phyloP scores from a whole-genome alignment of 1,284 basidiomycete species.

The Phenoliferia sp. region DNA sequence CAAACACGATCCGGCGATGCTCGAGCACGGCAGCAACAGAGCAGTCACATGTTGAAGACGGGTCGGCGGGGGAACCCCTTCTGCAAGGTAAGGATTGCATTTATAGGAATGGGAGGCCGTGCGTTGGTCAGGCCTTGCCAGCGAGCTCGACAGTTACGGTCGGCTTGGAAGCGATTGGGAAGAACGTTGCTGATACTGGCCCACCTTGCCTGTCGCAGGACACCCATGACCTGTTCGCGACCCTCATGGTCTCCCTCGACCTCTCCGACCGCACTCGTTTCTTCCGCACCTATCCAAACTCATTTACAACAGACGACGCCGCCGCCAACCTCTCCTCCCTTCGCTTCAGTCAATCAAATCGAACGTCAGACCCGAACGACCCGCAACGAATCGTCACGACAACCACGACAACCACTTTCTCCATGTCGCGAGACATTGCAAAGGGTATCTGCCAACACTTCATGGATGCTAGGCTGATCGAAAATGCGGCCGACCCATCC shows the following conservation, averaged over 20 bases:
- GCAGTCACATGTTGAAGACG: slow-evolving; percentile 38
- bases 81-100: slow-evolving; percentile 36
- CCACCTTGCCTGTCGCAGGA: slow-evolving; percentile 58
- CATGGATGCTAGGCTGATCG: slow-evolving; percentile 96
- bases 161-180: no score
- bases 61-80: slow-evolving; percentile 40
- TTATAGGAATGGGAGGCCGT: background rate
- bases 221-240: slow-evolving; percentile 95
- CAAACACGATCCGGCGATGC: slow-evolving; percentile 20
- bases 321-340: slow-evolving; percentile 88
- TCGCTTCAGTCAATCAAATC: slow-evolving; percentile 98
- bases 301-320: slow-evolving; percentile 95
- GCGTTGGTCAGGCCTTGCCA: background rate
- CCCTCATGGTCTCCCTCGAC: slow-evolving; percentile 87
- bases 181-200: no score
- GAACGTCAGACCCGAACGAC: slow-evolving; percentile 94
- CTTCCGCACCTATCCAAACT: slow-evolving; percentile 90
- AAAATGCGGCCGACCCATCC: slow-evolving; percentile 85
- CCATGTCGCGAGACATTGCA: slow-evolving; percentile 98
- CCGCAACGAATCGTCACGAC: slow-evolving; percentile 95
- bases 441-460: slow-evolving; percentile 99
- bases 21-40: slow-evolving; percentile 30
- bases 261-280: slow-evolving; percentile 87
- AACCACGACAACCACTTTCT: slow-evolving; percentile 98
- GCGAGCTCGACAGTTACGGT: no score